phyloP scores from a whole-genome alignment of 768 basidiomycete genomes.

The Hemileccinum rubropunctum region DNA sequence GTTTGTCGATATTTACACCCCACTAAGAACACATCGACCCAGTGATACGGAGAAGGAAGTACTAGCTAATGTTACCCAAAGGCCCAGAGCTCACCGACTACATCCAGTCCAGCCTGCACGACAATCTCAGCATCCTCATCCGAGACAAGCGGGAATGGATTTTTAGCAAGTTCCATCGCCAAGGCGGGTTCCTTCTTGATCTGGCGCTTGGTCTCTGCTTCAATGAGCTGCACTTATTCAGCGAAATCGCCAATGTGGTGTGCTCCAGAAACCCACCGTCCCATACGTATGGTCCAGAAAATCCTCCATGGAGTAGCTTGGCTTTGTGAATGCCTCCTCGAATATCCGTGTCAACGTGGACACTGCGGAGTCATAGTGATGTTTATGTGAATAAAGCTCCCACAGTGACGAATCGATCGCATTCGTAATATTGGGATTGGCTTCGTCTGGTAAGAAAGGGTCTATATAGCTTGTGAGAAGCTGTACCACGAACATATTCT shows the following conservation, averaged over 20 bases:
- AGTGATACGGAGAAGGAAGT: neutral
- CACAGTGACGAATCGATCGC: slow-evolving; percentile 89
- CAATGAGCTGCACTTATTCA: slow-evolving; percentile 62
- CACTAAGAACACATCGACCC: neutral
- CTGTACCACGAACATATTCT: neutral
- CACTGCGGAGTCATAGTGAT: slow-evolving; percentile 86
- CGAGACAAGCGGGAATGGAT: slow-evolving; percentile 31
- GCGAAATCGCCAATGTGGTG: neutral
- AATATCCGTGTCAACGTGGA: slow-evolving; percentile 87
- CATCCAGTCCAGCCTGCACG: slow-evolving; percentile 24
- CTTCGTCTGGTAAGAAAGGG: slow-evolving; percentile 64
- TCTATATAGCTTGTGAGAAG: slow-evolving; percentile 40
- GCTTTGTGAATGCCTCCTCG: slow-evolving; percentile 92
- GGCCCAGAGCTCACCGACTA: slow-evolving; percentile 47
- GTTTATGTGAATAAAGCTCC: slow-evolving; percentile 79
- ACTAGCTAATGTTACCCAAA: slow-evolving; percentile 31
- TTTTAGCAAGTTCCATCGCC: slow-evolving; percentile 39
- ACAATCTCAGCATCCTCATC: slow-evolving; percentile 11
- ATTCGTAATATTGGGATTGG: slow-evolving; percentile 70
- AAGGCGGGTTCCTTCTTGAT: slow-evolving; percentile 78
- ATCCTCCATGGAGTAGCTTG: slow-evolving; percentile 86
- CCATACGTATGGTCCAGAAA: slow-evolving; percentile 93
- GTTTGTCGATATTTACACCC: slow-evolving; percentile 23
- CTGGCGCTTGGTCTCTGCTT: slow-evolving; percentile 75
- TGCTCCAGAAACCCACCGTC: slow-evolving; percentile 50